Percentiles rank a stretch among this genome's conserved stretches.
Conservation (phyloP, 208 protist species). For the Acanthamoeba lenticulata region DNA sequence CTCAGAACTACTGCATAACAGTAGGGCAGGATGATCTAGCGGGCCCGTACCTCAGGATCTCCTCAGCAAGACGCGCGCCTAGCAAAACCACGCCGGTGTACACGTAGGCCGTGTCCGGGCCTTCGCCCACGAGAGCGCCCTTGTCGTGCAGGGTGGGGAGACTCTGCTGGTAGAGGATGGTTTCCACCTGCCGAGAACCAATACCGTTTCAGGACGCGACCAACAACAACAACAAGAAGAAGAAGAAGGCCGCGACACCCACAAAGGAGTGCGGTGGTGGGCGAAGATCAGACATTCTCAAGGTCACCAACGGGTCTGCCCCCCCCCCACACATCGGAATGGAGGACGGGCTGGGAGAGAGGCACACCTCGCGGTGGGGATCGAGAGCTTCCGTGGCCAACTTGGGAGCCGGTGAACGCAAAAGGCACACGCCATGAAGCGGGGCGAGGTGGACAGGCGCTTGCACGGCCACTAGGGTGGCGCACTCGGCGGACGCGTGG, state of each 20-base stretch:
- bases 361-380: not conserved
- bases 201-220: not conserved
- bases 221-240: no score
- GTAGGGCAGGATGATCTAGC: not conserved
- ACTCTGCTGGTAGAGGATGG: constrained; percentile 50
- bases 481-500: not conserved
- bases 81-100: constrained; percentile 3
- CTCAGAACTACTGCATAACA: not conserved
- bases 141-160: not conserved
- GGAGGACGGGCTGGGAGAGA: not conserved
- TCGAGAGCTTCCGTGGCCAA: not conserved
- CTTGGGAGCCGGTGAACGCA: not conserved
- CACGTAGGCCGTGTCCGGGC: not conserved
- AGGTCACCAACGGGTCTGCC: no score
- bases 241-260: no score
- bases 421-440: not conserved
- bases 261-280: no score
- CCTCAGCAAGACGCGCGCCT: not conserved
- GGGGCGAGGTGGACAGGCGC: not conserved
- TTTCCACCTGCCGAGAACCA: constrained; percentile 18
- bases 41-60: not conserved
- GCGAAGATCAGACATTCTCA: no score
- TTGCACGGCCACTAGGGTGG: not conserved
- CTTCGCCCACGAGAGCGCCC: constrained; percentile 1
- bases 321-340: not conserved